A percentile compares a stretch with the other conserved stretches of the same genome.
phyloP scores from a whole-genome alignment of 805 yeast species.

The Starmerella cellae region DNA sequence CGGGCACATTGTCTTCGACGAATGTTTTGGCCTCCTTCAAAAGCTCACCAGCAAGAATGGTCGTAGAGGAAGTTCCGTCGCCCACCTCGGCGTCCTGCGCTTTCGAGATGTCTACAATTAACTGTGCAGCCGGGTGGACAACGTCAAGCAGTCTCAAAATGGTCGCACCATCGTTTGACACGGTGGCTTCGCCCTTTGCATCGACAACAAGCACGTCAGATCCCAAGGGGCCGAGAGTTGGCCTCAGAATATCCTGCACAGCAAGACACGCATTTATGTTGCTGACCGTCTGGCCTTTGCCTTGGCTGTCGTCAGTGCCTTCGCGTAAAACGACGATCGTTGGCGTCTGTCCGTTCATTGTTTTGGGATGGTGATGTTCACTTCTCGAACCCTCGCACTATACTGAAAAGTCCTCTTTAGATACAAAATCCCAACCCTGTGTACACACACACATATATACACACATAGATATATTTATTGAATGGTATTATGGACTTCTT shows the following conservation, averaged over 20 bases:
- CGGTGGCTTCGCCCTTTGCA: slow-evolving; percentile 74
- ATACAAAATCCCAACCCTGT: background rate
- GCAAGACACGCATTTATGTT: slow-evolving; percentile 96
- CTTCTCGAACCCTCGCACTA: too few species aligned
- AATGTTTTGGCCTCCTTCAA: slow-evolving; percentile 79
- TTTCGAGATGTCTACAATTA: slow-evolving; percentile 83
- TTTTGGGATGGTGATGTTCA: background rate
- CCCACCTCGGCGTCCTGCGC: slow-evolving; percentile 98
- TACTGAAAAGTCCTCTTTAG: background rate
- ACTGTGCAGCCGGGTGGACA: slow-evolving; percentile 96
- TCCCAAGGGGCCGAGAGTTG: slow-evolving; percentile 95
- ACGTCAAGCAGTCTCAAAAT: slow-evolving; percentile 82
- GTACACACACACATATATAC: too few species aligned
- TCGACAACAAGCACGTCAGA: slow-evolving; percentile 86
- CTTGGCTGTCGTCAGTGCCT: slow-evolving; percentile 96
- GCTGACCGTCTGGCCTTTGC: slow-evolving; percentile 86
- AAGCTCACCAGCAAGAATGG: slow-evolving; percentile 79
- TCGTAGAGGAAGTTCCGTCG: slow-evolving; percentile 96
- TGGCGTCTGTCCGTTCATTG: slow-evolving; percentile 62
- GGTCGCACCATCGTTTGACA: slow-evolving; percentile 97
- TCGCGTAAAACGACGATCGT: slow-evolving; percentile 96
- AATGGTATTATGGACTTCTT: too few species aligned
- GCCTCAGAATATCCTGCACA: slow-evolving; percentile 85
- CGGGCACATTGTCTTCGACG: slow-evolving; percentile 91
- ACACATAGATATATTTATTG: too few species aligned